Evolutionary conservation across 106 monocot species (phyloP).

Genomic region (Narthecium ossifragum): DNA sequence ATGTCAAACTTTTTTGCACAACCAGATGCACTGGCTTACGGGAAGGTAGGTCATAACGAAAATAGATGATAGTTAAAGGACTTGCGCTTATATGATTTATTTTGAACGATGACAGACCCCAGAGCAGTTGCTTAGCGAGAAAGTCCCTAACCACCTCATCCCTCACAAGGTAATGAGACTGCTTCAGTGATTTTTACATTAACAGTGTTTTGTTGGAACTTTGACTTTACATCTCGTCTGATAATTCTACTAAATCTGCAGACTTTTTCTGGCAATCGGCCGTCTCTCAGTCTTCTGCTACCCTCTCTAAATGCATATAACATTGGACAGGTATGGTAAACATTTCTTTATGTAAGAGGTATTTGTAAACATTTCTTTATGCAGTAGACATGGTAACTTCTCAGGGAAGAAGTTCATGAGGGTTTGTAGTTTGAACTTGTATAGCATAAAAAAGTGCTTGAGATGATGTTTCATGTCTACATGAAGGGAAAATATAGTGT

Average conservation of each 20-base stretch:
- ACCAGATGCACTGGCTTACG: constrained; percentile 98
- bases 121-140: constrained; percentile 56
- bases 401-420: too few relatives aligned
- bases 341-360: background rate
- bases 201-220: too few relatives aligned
- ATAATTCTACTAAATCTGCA: constrained; percentile 20
- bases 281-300: constrained; percentile 81
- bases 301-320: constrained; percentile 76
- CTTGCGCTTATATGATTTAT: too few relatives aligned
- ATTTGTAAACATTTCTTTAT: background rate
- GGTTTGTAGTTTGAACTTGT: too few relatives aligned
- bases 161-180: constrained; percentile 91
- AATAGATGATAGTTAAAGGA: too few relatives aligned
- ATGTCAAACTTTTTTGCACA: constrained; percentile 99
- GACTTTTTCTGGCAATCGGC: constrained; percentile 95
- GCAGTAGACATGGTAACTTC: too few relatives aligned
- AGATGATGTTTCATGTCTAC: too few relatives aligned
- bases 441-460: too few relatives aligned
- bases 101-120: constrained; percentile 45
- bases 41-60: constrained; percentile 51
- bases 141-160: constrained; percentile 66
- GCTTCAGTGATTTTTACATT: too few relatives aligned
- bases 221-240: too few relatives aligned
- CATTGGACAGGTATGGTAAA: constrained; percentile 69
- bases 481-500: too few relatives aligned